These are phyloP conservation scores for Sporothrix variecibatus DNA, from an alignment of 2,329 filamentous ascomycete species.

Conservation along the genomic window DNA sequence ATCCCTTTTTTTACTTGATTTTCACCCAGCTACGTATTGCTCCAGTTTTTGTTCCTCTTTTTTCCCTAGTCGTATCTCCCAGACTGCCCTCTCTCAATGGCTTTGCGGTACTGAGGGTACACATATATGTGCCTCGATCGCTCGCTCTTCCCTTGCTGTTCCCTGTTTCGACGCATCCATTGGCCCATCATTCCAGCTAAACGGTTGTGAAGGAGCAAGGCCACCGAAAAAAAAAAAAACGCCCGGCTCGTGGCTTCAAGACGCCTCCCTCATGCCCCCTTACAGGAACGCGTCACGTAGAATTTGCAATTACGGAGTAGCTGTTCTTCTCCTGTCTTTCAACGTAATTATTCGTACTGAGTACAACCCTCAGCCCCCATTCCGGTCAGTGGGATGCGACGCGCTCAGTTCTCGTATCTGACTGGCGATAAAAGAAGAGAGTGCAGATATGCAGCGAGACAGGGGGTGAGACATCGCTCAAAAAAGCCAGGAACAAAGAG, in stretches of 20 bases:
- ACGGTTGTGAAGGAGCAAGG: not conserved
- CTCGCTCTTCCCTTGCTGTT: not conserved
- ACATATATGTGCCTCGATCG: not conserved
- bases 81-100: too few species aligned
- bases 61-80: not conserved
- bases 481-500: not conserved
- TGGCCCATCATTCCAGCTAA: not conserved
- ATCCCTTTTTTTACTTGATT: conserved; percentile 9
- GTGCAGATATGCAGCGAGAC: not conserved
- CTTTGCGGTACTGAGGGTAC: too few species aligned
- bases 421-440: not conserved
- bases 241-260: not conserved
- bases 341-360: not conserved
- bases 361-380: not conserved
- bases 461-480: not conserved
- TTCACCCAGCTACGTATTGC: not conserved
- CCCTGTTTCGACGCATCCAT: not conserved
- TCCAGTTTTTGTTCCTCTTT: not conserved
- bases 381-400: not conserved
- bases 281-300: not conserved
- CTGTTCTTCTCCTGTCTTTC: not conserved
- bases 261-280: not conserved
- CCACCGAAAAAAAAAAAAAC: not conserved
- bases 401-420: not conserved
- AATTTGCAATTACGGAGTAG: not conserved